Evolutionary conservation across 495 filamentous ascomycete genomes (phyloP), one percentile per base, ranked within the genome.

Genomic region (Hypoxylon crocopeplum): DNA sequence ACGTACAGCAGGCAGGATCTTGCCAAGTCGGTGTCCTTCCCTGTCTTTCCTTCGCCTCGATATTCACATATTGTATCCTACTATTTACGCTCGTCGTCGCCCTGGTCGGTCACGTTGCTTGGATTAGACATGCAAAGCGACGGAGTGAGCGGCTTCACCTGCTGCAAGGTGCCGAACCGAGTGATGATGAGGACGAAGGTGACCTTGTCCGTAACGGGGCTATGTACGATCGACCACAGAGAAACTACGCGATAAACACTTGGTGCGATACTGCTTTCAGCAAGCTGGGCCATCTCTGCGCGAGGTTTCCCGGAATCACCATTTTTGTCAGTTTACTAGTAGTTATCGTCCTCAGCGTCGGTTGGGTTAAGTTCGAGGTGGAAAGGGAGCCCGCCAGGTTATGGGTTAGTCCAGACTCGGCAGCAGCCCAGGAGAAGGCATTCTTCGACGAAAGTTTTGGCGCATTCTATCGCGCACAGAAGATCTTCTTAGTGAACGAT

Each of bases 401-500:
- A 37, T 98, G 94, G 94, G 95, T 98, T 11, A 93, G 92, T 63
- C 95, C 94, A 8, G 88, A 89, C 10, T 97, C 93, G 1, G 85
- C 85, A 34, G 93, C 95, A 12, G 93, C 94, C 0, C 80, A 91
- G 71, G 95, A 98, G 72, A 98, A 98, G 75, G 79, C 80, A 11
- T 98, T 94, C 70, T 98, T 97, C 65, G 94, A 98, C 72, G 73
- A 84, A n/a, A 92, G 90, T 51, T 98, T 98, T 69, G 95, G 93
- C 1, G 91, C 95, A 1, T 98, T 98, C 70, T 98, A 90, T 70
- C 91, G 94, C 12, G 88, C 93, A 2, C 89, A 98, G 70, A 93
- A 98, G 73, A 86, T 87, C 1, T 98, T 98, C 69, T 69, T 98
- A 29, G 90, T 98, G 50, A 98, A 98, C 61, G 92, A 97, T 64